phyloP scores from a whole-genome alignment of 164 flowering plant species.

The Cinnamomum chago region DNA sequence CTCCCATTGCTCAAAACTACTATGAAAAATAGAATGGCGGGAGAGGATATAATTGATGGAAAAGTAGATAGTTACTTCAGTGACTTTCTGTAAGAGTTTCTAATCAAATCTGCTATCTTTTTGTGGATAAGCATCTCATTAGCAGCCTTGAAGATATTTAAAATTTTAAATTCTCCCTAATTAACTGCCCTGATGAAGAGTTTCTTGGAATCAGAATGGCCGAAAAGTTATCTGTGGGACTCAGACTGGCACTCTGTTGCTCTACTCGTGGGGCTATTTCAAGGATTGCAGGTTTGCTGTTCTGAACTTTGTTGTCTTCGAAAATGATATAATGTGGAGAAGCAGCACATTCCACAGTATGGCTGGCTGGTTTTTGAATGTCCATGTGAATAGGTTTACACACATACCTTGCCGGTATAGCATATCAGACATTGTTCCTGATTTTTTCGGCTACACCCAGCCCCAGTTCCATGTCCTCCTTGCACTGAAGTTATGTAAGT shows the following conservation, averaged over 20 bases:
- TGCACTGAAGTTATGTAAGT: not conserved
- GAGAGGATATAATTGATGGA: too few relatives aligned
- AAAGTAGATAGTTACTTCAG: too few relatives aligned
- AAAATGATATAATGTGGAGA: not conserved
- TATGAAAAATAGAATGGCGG: too few relatives aligned
- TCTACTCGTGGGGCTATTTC: conserved; percentile 95
- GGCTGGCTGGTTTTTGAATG: too few relatives aligned
- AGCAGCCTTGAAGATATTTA: not conserved
- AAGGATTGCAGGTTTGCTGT: conserved; percentile 84
- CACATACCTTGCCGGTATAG: not conserved
- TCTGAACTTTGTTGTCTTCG: not conserved
- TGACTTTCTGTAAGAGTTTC: too few relatives aligned
- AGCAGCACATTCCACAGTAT: not conserved
- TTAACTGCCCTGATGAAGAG: conserved; percentile 5
- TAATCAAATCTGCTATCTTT: not conserved
- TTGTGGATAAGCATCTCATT: not conserved
- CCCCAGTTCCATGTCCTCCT: not conserved
- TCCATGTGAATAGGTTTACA: not conserved
- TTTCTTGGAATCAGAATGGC: conserved; percentile 61
- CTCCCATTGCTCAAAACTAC: too few relatives aligned
- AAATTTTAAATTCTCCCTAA: not conserved
- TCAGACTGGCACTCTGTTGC: conserved; percentile 64
- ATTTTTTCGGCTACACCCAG: not conserved
- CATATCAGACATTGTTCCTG: not conserved
- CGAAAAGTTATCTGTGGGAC: conserved; percentile 87